Conservation (phyloP, 495 filamentous ascomycete genomes). For the Cladorrhinum samala region DNA sequence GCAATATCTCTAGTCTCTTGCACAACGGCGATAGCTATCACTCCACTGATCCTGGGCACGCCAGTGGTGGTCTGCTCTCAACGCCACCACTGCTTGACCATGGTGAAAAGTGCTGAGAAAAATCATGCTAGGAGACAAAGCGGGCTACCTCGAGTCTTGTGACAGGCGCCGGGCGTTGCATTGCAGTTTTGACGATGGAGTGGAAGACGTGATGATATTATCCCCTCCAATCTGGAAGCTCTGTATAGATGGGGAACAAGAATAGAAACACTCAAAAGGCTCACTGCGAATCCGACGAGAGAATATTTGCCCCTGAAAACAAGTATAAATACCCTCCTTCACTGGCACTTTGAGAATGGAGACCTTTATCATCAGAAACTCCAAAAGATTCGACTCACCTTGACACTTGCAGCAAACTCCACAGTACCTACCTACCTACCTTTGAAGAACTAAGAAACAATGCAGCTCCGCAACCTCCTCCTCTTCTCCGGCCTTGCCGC, state of each 20-base stretch:
- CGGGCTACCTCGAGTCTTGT: background rate
- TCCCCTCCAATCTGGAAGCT: no score
- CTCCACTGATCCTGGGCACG: background rate
- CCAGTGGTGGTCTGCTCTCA: background rate
- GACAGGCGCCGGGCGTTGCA: no score
- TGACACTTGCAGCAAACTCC: background rate
- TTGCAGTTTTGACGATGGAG: no score
- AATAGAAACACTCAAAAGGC: no score
- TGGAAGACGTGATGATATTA: no score
- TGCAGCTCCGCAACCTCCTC: slow-evolving; percentile 12
- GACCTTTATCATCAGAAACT: background rate
- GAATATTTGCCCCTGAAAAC: background rate
- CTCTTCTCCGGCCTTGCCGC: slow-evolving; percentile 12
- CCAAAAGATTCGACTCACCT: background rate
- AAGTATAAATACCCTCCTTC: background rate
- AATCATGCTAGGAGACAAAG: background rate
- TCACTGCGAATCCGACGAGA: no score
- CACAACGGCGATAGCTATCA: background rate
- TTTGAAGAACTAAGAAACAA: background rate
- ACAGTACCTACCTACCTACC: background rate
- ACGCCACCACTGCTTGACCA: background rate
- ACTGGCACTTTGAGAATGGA: background rate
- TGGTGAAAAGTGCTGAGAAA: background rate
- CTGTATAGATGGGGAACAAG: no score
- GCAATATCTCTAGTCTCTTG: background rate